Evolutionary conservation across 177 flowering plant species (phyloP), one percentile per base, ranked within the genome.

Genomic region (Vitis hybrid): DNA sequence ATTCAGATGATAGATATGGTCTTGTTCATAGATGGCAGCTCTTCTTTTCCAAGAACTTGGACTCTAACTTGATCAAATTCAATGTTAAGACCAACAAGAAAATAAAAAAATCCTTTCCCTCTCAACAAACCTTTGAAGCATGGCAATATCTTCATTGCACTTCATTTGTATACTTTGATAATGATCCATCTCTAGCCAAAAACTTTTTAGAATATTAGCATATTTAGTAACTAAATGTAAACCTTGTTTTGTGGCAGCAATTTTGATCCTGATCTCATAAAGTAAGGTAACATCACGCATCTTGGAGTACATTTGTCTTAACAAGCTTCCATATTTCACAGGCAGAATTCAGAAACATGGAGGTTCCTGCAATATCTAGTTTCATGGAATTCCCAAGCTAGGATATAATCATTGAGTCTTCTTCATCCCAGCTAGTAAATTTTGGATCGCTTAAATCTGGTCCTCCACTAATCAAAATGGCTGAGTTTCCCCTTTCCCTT

Each of bases 1-100:
- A 1, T 15, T 33, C 18, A 3, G 13, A 45, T 49, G n/a, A 63
- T 18, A 10, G 48, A 31, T 10, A 31, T 15, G 16, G 15, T 29
- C 19, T 63, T 0, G 0, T 63, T 45, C 9, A 31, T 14, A 6
- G n/a, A 45, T 12, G 10, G 51, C 6, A 63, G 16, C 51, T 29
- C 50, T 15, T 63, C 51, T 49, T 45, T 45, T 31, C 66, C 51
- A 0, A 63, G 51, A 63, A 29, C 19, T 45, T 63, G 51, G 0
- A 31, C 66, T 11, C 66, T 31, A 10, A 63, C 51, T 45, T 63
- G 66, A 33, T 39, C 66, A 63, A 12, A 63, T 29, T 63, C 66
- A 20, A 45, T 14, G 50, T 63, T 63, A 45, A 33, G 66, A 8
- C 2, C n/a, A 10, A 15, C 66, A 20, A 59, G 62, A 18, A 59